A percentile compares a stretch with the other conserved stretches of the same genome.
These are phyloP conservation scores for Diaporthe citrichinensis DNA, from an alignment of 2,329 filamentous ascomycete genomes.

Conservation along the genomic window DNA sequence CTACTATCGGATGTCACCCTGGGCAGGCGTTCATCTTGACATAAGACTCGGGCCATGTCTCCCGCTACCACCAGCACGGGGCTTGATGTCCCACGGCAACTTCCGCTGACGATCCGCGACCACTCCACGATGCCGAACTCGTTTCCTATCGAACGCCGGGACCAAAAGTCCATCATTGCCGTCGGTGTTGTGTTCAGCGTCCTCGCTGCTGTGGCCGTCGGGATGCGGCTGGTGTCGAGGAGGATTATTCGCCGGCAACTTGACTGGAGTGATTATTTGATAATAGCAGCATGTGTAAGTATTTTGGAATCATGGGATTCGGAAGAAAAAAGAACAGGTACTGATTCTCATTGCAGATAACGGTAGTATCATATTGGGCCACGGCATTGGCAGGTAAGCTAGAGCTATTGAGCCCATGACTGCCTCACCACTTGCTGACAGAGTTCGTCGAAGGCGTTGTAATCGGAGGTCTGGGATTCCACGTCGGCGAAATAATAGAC, in stretches of 20 bases:
- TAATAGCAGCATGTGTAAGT: conserved; percentile 23
- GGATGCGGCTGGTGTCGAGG: conserved; percentile 25
- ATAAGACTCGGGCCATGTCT: conserved; percentile 21
- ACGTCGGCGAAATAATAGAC: conserved; percentile 21
- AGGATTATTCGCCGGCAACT: not conserved
- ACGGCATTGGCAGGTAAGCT: conserved; percentile 24
- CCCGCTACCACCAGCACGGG: not conserved
- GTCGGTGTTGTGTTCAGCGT: conserved; percentile 19
- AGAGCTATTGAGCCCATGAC: accelerated
- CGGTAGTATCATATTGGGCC: conserved; percentile 21
- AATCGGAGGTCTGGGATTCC: conserved; percentile 4
- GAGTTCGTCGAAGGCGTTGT: not conserved
- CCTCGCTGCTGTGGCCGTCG: conserved; percentile 18
- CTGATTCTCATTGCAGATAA: not conserved
- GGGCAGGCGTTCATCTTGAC: conserved; percentile 5
- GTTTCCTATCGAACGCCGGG: conserved; percentile 14
- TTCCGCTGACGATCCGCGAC: not conserved
- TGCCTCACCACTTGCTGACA: not conserved
- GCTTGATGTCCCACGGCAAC: conserved; percentile 8
- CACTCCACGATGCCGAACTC: conserved; percentile 28
- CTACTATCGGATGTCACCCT: conserved; percentile 2
- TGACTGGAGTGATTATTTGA: conserved; percentile 22
- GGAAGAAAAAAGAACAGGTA: not conserved
- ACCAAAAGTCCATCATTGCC: conserved; percentile 18
- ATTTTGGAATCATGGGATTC: accelerated